Evolutionary conservation across 257 asterid genomes (phyloP), one percentile per base, ranked within the genome.

Genomic region (Perilla frutescens): DNA sequence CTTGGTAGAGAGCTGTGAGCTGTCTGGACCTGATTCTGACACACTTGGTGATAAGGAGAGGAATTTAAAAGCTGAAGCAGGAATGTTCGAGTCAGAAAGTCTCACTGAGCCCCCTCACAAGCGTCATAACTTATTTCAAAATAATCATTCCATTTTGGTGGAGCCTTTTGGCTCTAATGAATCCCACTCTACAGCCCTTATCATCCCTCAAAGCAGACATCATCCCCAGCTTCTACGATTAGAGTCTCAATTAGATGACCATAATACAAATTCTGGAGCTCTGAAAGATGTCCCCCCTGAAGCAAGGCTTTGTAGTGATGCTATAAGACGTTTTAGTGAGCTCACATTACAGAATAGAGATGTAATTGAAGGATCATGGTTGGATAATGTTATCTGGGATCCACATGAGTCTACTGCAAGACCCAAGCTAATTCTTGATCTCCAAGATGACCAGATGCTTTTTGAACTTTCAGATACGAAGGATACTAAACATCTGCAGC

Each of bases 371-470:
- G 99, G 91, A 81, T 90, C 92, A 43, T 95, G 99, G 99, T 68
- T 92, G 76, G 96, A 92, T 74, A 77, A 83, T 77, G 84, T 95
- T 76, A 76, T 90, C 62, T 95, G 99, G 99, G 98, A 95, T 75
- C 84, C 90, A 14, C 77, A 81, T 71, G 96, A 92, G 65, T 59
- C 84, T 68, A 65, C 84, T 83, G 72, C 78, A 36, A 92, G 80
- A 84, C 96, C 97, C 54, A 92, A 92, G 84, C 87, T 90, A 66
- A 92, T 95, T 80, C 87, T 84, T 78, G 99, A 95, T 79, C 96
- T 95, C 76, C 96, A 86, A 78, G 99, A 95, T 80, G 92, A 89
- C 78, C 98, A 90, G 86, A 92, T 95, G 99, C 98, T 92, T 83
- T 95, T 95, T 71, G 98, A 95, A 80, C 83, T 95, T 73, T 76